These are phyloP conservation scores for Geoglossum glabrum DNA, from an alignment of 495 filamentous ascomycete genomes.

Conservation along the genomic window DNA sequence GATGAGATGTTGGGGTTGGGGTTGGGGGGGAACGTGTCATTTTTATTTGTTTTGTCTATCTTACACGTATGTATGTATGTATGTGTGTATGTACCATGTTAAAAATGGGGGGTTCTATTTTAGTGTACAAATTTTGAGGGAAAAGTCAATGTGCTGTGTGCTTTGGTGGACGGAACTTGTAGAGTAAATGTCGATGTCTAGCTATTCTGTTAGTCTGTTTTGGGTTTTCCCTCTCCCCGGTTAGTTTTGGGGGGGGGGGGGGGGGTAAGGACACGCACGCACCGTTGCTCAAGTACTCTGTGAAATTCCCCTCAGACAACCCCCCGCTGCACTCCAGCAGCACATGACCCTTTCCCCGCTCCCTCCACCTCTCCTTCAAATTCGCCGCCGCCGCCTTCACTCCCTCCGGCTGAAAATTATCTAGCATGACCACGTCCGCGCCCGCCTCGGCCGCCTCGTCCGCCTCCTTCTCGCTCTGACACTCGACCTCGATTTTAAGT, in stretches of 20 bases:
- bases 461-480: constrained; percentile 66
- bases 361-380: constrained; percentile 56
- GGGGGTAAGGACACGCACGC: constrained; percentile 9
- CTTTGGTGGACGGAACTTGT: constrained; percentile 96
- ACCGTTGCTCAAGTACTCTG: constrained; percentile 56
- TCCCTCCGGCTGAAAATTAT: constrained; percentile 70
- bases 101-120: not conserved
- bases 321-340: constrained; percentile 86
- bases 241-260: not conserved
- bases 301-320: constrained; percentile 66
- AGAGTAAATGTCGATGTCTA: constrained; percentile 83
- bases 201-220: constrained; percentile 3
- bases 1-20: too few relatives aligned
- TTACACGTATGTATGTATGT: not conserved
- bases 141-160: constrained; percentile 81
- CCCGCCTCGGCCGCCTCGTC: constrained; percentile 79
- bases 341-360: constrained; percentile 23
- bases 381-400: constrained; percentile 47
- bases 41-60: too few relatives aligned
- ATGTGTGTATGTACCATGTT: too few relatives aligned
- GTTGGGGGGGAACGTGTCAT: too few relatives aligned
- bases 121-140: constrained; percentile 59
- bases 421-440: constrained; percentile 90
- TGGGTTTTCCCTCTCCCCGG: not conserved
- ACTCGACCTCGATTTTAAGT: constrained; percentile 91